Percentiles rank a stretch among this genome's conserved stretches.
phyloP scores from a whole-genome alignment of 2,329 filamentous ascomycete species.

The Xylariomycetidae sp. region DNA sequence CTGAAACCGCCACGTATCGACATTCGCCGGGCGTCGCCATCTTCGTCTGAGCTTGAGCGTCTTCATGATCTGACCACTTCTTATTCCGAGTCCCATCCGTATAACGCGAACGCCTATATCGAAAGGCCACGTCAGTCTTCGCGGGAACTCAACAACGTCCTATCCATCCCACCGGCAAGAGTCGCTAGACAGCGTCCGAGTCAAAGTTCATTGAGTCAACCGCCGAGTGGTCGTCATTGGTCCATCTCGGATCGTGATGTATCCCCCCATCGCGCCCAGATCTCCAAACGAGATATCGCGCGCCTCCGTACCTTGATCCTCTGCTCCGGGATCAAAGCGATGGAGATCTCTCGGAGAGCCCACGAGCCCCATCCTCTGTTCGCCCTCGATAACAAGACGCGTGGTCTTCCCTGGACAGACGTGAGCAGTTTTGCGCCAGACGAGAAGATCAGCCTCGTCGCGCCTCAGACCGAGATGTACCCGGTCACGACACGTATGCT shows the following conservation, averaged over 20 bases:
- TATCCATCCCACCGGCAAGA: conserved; percentile 21
- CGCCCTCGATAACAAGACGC: conserved; percentile 18
- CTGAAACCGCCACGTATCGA: conserved; percentile 48
- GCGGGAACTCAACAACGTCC: conserved; percentile 30
- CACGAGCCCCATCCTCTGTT: conserved; percentile 40
- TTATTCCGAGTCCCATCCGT: conserved; percentile 32
- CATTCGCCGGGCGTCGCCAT: conserved; percentile 37
- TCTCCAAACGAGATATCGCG: conserved; percentile 71
- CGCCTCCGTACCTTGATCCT: conserved; percentile 73
- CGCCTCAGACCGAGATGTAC: conserved; percentile 42
- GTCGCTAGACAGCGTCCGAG: conserved; percentile 2
- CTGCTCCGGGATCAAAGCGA: conserved; percentile 84
- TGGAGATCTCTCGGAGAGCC: conserved; percentile 68
- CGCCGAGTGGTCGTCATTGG: conserved; percentile 36
- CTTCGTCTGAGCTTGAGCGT: conserved; percentile 23
- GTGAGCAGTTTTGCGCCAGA: conserved; percentile 35
- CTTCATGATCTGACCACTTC: conserved; percentile 31
- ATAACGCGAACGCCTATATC: conserved; percentile 18
- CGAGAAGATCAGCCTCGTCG: conserved; percentile 26
- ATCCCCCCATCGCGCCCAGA: conserved; percentile 31
- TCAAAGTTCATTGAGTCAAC: conserved; percentile 6
- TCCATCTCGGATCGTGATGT: conserved; percentile 42
- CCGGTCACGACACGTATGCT: conserved; percentile 49
- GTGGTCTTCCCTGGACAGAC: conserved; percentile 35
- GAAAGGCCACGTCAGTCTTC: conserved; percentile 29